These are phyloP conservation scores for Simmondsia chinensis DNA, from an alignment of 148 eudicot genomes.

Conservation along the genomic window DNA sequence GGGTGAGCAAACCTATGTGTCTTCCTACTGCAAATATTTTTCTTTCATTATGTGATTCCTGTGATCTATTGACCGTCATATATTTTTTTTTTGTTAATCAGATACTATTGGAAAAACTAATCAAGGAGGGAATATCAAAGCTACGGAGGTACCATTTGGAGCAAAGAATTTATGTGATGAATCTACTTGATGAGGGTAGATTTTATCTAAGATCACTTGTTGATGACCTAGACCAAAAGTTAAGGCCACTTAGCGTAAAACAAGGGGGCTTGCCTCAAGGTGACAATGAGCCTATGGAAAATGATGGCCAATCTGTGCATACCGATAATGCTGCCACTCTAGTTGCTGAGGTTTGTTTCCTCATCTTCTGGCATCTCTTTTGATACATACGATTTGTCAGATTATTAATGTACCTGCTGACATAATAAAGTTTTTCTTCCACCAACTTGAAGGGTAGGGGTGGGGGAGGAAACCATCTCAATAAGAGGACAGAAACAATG, in stretches of 20 bases:
- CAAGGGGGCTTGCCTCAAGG: slow-evolving; percentile 18
- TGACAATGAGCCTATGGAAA: no score
- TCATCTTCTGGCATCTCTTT: slow-evolving; percentile 3
- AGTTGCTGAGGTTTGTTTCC: slow-evolving; percentile 33
- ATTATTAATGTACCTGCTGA: no score
- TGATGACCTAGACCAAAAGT: slow-evolving; percentile 36
- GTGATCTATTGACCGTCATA: no score
- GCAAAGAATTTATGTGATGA: slow-evolving; percentile 34
- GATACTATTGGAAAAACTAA: slow-evolving; percentile 34
- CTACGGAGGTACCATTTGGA: slow-evolving; percentile 51
- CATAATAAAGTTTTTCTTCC: no score
- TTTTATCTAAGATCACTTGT: slow-evolving; percentile 41
- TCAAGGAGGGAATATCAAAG: slow-evolving; percentile 41
- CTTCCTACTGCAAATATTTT: background rate
- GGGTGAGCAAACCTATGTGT: slow-evolving; percentile 30
- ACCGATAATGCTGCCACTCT: slow-evolving; percentile 19
- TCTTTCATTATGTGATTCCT: background rate
- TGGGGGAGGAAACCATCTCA: no score
- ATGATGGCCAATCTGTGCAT: no score
- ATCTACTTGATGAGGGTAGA: slow-evolving; percentile 51
- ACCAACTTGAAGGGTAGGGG: no score
- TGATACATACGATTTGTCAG: background rate
- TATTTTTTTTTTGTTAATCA: no score
- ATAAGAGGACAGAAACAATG: no score
- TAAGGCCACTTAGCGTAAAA: slow-evolving; percentile 26